Evolutionary conservation across 371 early-diverging fungal species (phyloP).

Genomic region (Rhizopus microsporus): DNA sequence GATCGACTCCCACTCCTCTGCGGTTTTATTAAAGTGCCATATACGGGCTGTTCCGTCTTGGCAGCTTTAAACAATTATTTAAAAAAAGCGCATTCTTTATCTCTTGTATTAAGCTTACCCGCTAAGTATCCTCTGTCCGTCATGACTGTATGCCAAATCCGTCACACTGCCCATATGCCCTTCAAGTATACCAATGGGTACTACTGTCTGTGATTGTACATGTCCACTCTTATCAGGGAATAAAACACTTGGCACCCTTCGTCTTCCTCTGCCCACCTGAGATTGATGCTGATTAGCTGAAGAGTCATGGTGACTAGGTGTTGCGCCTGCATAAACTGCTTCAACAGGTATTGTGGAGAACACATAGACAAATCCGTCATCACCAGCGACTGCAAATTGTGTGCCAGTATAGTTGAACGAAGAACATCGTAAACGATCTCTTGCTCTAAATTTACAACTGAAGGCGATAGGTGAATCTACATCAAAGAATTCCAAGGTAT

Average conservation of each 20-base stretch:
- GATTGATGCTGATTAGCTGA: constrained; percentile 3
- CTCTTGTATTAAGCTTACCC: constrained; percentile 49
- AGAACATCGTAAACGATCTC: constrained; percentile 65
- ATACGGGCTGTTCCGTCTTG: constrained; percentile 58
- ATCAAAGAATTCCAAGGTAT: constrained; percentile 53
- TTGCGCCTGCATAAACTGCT: constrained; percentile 12
- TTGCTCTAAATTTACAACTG: constrained; percentile 61
- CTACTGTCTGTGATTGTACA: constrained; percentile 54
- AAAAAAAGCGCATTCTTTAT: neutral
- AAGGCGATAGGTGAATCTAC: constrained; percentile 62
- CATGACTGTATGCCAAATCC: constrained; percentile 74
- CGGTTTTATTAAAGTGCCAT: constrained; percentile 39
- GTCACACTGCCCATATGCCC: constrained; percentile 78
- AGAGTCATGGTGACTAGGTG: neutral
- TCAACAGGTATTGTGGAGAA: constrained; percentile 58
- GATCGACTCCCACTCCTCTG: constrained; percentile 41
- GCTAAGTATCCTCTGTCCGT: constrained; percentile 71
- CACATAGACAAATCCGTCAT: constrained; percentile 77
- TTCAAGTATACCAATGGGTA: constrained; percentile 66
- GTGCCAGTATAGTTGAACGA: constrained; percentile 83
- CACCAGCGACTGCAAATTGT: constrained; percentile 79
- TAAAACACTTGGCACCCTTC: constrained; percentile 36
- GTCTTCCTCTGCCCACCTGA: constrained; percentile 22
- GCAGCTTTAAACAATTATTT: constrained; percentile 19
- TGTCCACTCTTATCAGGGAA: constrained; percentile 39